Percentiles rank a stretch among this genome's conserved stretches.
Conservation (phyloP, 176 grass and related monocot species). For the Triticum dicoccoides region DNA sequence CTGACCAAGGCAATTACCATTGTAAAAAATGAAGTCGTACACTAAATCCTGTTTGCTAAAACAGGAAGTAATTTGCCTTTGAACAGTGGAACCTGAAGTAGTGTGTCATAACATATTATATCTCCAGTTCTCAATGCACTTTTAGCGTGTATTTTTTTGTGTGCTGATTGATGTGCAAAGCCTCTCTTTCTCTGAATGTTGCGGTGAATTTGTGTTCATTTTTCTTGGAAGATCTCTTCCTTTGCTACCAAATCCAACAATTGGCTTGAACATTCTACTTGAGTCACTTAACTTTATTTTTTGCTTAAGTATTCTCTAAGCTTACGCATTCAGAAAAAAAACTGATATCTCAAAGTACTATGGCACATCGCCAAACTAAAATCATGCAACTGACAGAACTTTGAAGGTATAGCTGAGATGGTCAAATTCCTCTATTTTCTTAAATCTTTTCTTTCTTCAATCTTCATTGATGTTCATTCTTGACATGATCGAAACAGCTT, state of each 20-base stretch:
- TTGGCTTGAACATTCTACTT: not conserved
- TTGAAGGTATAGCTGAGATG: constrained; percentile 7
- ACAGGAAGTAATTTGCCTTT: not conserved
- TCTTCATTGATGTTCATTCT: constrained; percentile 10
- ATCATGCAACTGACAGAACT: not conserved
- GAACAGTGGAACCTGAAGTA: not conserved
- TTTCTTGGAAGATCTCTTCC: not conserved
- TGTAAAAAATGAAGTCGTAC: constrained; percentile 11
- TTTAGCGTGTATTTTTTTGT: not conserved
- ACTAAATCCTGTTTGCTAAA: not conserved
- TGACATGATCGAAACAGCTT: constrained; percentile 16
- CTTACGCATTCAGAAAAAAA: not conserved
- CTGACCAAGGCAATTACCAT: not conserved
- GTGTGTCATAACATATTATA: not conserved
- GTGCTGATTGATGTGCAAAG: not conserved
- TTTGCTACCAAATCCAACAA: not conserved
- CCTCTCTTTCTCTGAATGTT: not conserved
- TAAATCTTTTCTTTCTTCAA: not conserved
- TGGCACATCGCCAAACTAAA: not conserved
- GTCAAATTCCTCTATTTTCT: not conserved
- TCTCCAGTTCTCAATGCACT: not conserved
- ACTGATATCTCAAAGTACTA: not conserved
- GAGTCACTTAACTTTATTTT: not conserved
- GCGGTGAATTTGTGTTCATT: not conserved
- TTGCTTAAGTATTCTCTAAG: not conserved